A percentile compares a stretch with the other conserved stretches of the same genome.
Evolutionary conservation across 768 basidiomycete species (phyloP).

Genomic region (Chlorophyllum brunneum): DNA sequence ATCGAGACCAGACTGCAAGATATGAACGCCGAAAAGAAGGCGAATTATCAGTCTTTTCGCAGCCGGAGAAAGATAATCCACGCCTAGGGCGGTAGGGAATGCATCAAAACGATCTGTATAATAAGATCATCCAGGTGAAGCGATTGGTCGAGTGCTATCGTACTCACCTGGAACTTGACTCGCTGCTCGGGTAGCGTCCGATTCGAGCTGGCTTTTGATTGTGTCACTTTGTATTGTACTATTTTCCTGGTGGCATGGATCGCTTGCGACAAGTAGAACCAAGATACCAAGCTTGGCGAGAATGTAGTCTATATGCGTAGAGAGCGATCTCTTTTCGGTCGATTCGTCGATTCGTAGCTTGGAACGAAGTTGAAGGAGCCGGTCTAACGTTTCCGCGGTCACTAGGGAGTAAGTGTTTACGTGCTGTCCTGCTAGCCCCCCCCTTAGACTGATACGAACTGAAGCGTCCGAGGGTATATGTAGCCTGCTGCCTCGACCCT

Average conservation of each 20-base stretch:
- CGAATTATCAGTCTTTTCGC: conserved; percentile 55
- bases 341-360: not conserved
- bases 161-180: conserved; percentile 62
- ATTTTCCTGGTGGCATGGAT: not conserved
- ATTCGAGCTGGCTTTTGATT: conserved; percentile 38
- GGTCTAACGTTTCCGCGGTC: conserved; percentile 11
- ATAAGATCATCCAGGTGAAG: not conserved
- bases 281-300: conserved; percentile 7
- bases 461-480: not conserved
- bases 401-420: conserved; percentile 6
- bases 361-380: conserved; percentile 7
- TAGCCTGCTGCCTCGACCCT: not conserved
- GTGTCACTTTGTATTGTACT: conserved; percentile 17
- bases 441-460: not conserved
- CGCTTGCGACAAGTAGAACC: conserved; percentile 13
- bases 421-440: too few relatives aligned
- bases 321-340: not conserved
- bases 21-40: conserved; percentile 50
- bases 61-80: conserved; percentile 52
- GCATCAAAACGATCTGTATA: conserved; percentile 50
- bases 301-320: not conserved
- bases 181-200: conserved; percentile 54
- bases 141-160: not conserved
- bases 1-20: conserved; percentile 44
- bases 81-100: conserved; percentile 41